phyloP scores from a whole-genome alignment of 225 moss, liverwort and hornwort species.

The Physcomitrium patens region DNA sequence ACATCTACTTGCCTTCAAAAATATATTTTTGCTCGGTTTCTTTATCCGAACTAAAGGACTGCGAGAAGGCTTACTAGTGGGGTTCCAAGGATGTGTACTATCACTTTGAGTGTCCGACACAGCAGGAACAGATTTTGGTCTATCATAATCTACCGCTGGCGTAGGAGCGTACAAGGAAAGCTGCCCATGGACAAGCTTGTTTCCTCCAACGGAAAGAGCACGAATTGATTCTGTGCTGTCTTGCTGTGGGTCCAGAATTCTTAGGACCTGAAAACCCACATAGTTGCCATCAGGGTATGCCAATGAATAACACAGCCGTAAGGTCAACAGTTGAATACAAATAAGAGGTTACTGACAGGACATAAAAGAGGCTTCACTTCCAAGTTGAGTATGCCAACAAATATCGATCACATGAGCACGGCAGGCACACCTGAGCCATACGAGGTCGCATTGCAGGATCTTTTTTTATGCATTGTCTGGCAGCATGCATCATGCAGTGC shows the following conservation, averaged over 20 bases:
- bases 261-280: conserved; percentile 39
- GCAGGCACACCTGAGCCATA: conserved; percentile 64
- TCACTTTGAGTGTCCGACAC: conserved; percentile 24
- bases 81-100: background rate
- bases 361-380: no score
- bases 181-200: conserved; percentile 36
- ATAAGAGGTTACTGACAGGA: background rate
- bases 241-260: conserved; percentile 63
- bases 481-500: conserved; percentile 76
- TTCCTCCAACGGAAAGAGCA: conserved; percentile 33
- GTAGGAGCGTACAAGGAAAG: conserved; percentile 4
- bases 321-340: background rate
- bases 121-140: conserved; percentile 7
- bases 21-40: conserved; percentile 44
- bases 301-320: background rate
- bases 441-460: conserved; percentile 68
- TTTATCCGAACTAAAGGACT: conserved; percentile 25
- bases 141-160: conserved; percentile 17
- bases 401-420: background rate
- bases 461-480: conserved; percentile 71
- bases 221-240: conserved; percentile 35
- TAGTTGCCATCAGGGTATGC: background rate
- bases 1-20: conserved; percentile 45
- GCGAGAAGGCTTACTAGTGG: conserved; percentile 11
- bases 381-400: background rate